Evolutionary conservation across 176 grass and related monocot species (phyloP), one percentile per base, ranked within the genome.

Genomic region (Bromus sterilis): DNA sequence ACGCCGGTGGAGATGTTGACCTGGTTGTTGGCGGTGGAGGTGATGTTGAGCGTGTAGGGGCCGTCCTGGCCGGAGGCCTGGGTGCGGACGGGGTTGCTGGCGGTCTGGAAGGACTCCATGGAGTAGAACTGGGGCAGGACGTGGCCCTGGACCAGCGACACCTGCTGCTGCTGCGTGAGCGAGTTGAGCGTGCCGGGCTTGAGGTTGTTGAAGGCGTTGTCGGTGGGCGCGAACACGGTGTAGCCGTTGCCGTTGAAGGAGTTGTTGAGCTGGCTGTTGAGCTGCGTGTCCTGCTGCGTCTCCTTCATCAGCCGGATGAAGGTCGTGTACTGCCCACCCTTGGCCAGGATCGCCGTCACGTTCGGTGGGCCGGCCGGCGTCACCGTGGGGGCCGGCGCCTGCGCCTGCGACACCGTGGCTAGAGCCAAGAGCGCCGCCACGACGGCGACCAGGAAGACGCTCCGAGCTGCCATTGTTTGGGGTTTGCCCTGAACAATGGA

Each of bases 241-340:
- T 94, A 82, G 26, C 92, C 90, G 59, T 85, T 88, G 70, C 88
- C 90, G 58, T 75, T 68, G 85, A 62, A 93, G 16, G 83, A 87
- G 88, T 88, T 94, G 86, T 93, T 94, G 29, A 97, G 83, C 80
- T 97, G 94, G 92, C 92, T 94, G 76, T 89, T 79, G 30, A 98
- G 75, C 84, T 98, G 92, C 67, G 74, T 71, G 59, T 86, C 85
- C 51, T 94, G 87, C 67, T 94, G 92, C 56, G 95, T 98, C 71
- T 83, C 79, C 79, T 92, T 92, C 30, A 98, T 73, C 56, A 98
- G 86, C 10, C 90, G 90, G 7, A 94, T 82, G 57, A 98, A 71
- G 15, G 78, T 94, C 18, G 80, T 89, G 95, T 86, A 94, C 81
- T 98, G 95, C 64, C 81, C 82, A 31, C 87, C 87, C 65, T 95